Base-by-base conservation (phyloP, 257 asterid genomes). In the Solanum gracilifrons region DNA sequence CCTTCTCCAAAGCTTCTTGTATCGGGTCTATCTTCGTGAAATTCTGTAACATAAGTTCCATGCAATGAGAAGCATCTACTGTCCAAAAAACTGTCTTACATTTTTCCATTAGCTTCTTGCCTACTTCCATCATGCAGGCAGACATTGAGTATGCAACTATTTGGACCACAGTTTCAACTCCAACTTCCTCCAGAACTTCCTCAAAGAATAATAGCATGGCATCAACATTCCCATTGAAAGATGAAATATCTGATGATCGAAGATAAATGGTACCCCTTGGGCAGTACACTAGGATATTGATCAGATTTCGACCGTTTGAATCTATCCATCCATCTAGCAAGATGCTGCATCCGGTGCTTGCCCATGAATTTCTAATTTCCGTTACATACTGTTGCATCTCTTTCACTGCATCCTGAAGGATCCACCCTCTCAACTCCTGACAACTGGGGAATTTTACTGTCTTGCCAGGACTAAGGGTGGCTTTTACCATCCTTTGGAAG, bases 251-350 rank as follows among this genome's bases (percentile, higher is more conserved):
- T 9, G 80, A 89, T 0, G 98, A 92, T 36, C 89, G 66, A 41
- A 92, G 92, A 90, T 91, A 94, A 15, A 94, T 83, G 1, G 94
- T 89, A 18, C 96, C 98, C 86, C 33, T 91, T 0, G 96, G 95
- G 88, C 93, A 92, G 80, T 93, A 91, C 20, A 89, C 95, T 13
- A 95, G 58, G 33, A 93, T 29, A 76, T 92, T 93, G 4, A 93
- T 55, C 39, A 95, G 73, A 33, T 87, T 83, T n/a, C 93, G 84
- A 13, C 92, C 94, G 12, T 80, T 87, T 23, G 84, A 87, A 77
- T 89, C 93, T 4, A n/a, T 87, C 98, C 98, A 95, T 74, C 90
- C 95, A 62, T 95, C 98, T 12, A 94, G 84, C 82, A 95, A 85
- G 87, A 95, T 68, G 87, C 95, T 95, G 92, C 98, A 94, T 2